Conservation (phyloP, 2,329 filamentous ascomycete species). For the Colletotrichum sp. region DNA sequence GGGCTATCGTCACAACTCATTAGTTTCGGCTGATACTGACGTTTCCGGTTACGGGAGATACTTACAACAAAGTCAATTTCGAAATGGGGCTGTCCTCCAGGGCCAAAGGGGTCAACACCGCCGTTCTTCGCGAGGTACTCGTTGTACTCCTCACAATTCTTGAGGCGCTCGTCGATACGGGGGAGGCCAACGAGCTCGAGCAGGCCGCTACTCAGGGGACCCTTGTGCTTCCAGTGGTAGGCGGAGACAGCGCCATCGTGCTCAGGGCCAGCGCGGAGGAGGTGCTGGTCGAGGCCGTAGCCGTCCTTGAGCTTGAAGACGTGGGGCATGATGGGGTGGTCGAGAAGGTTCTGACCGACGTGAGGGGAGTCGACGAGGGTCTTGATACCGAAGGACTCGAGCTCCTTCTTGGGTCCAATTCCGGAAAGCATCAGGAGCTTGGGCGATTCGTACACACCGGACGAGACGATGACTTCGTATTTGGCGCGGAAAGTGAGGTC, state of each 20-base stretch:
- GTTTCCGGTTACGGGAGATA: not conserved
- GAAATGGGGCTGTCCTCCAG: conserved; percentile 63
- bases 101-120: conserved; percentile 58
- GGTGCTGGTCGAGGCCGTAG: conserved; percentile 42
- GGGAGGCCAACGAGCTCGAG: conserved; percentile 61
- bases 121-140: conserved; percentile 45
- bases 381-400: conserved; percentile 58
- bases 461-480: conserved; percentile 52
- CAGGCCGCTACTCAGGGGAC: conserved; percentile 44
- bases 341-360: conserved; percentile 69
- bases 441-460: conserved; percentile 66
- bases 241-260: conserved; percentile 36
- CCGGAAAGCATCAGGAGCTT: conserved; percentile 70
- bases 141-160: conserved; percentile 52
- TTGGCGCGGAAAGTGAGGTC: conserved; percentile 51
- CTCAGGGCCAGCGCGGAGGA: conserved; percentile 41
- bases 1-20: conserved; percentile 15
- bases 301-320: conserved; percentile 51
- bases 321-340: conserved; percentile 62
- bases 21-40: not conserved
- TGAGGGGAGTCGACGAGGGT: conserved; percentile 62
- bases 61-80: conserved; percentile 63
- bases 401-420: conserved; percentile 60
- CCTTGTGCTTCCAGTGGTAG: conserved; percentile 43
- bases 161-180: conserved; percentile 59